phyloP scores from a whole-genome alignment of 106 monocot genomes.

The Triglochin maritima region DNA sequence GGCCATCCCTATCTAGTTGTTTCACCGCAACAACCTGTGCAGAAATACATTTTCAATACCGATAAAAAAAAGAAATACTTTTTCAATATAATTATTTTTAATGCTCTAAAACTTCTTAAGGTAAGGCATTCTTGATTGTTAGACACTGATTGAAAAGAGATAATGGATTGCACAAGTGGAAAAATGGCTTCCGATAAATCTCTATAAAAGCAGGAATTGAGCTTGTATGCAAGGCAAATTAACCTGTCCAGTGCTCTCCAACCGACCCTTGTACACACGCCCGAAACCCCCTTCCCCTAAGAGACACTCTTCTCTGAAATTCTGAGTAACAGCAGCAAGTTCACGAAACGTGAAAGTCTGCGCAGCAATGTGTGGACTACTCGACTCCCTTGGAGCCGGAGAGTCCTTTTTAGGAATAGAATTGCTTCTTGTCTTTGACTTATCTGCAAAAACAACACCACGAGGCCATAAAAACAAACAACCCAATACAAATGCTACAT shows the following conservation, averaged over 20 bases:
- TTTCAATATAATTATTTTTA: too few species aligned
- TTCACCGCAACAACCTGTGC: slow-evolving; percentile 33
- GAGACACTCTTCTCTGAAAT: slow-evolving; percentile 38
- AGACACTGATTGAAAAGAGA: too few species aligned
- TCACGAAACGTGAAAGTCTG: slow-evolving; percentile 40
- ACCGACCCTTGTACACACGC: slow-evolving; percentile 43
- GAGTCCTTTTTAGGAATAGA: slow-evolving; percentile 25
- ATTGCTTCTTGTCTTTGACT: slow-evolving; percentile 21
- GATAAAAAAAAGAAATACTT: not conserved
- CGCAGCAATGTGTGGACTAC: slow-evolving; percentile 31
- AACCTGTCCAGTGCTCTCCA: slow-evolving; percentile 44
- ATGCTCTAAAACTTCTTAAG: too few species aligned
- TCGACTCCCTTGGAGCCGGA: slow-evolving; percentile 21
- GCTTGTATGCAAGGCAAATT: not conserved
- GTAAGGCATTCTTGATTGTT: too few species aligned
- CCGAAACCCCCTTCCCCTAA: slow-evolving; percentile 52
- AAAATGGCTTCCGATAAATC: too few species aligned
- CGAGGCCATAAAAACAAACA: not conserved
- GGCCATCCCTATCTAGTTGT: slow-evolving; percentile 35
- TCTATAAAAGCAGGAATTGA: too few species aligned
- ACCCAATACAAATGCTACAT: not conserved
- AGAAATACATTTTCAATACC: not conserved
- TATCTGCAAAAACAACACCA: slow-evolving; percentile 19
- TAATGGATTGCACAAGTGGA: too few species aligned
- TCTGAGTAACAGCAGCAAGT: slow-evolving; percentile 44